A percentile compares a stretch with the other conserved stretches of the same genome.
Conservation (phyloP, 2,329 filamentous ascomycete species). For the Colletotrichum caudatum region DNA sequence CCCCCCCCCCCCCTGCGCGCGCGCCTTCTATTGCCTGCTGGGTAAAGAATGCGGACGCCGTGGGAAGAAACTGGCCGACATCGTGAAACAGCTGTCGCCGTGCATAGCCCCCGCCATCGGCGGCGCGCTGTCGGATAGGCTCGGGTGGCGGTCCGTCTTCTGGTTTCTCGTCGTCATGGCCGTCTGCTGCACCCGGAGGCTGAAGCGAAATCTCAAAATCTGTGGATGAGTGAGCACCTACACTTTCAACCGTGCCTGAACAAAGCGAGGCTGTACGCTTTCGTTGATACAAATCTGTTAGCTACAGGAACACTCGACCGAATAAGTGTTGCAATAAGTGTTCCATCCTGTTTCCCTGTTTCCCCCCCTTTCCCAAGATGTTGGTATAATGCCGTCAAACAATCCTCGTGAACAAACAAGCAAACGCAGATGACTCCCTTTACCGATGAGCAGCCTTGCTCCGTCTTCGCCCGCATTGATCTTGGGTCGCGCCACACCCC, state of each 20-base stretch:
- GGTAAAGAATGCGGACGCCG: too few species aligned
- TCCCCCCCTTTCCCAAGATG: background rate
- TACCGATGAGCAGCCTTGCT: background rate
- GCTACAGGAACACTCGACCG: background rate
- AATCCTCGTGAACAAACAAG: background rate
- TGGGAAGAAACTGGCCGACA: background rate
- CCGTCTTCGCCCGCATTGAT: background rate
- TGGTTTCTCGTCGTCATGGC: constrained; percentile 65
- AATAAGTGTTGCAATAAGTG: background rate
- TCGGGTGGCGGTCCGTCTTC: constrained; percentile 65
- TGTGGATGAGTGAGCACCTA: constrained; percentile 14
- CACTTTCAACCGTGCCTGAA: background rate
- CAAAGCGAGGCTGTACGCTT: background rate
- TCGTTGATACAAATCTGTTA: background rate
- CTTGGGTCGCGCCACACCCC: background rate
- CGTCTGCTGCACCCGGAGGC: constrained; percentile 49
- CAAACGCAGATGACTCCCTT: background rate
- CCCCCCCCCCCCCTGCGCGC: too few species aligned
- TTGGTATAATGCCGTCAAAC: constrained; percentile 10
- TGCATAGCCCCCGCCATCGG: constrained; percentile 64
- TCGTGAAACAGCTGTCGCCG: constrained; percentile 51
- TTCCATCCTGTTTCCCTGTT: background rate
- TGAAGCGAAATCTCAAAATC: constrained; percentile 26
- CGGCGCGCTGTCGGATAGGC: constrained; percentile 58
- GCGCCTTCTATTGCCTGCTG: background rate